Conservation (phyloP, 2,329 filamentous ascomycete species). For the Pseudocercospora musae region DNA sequence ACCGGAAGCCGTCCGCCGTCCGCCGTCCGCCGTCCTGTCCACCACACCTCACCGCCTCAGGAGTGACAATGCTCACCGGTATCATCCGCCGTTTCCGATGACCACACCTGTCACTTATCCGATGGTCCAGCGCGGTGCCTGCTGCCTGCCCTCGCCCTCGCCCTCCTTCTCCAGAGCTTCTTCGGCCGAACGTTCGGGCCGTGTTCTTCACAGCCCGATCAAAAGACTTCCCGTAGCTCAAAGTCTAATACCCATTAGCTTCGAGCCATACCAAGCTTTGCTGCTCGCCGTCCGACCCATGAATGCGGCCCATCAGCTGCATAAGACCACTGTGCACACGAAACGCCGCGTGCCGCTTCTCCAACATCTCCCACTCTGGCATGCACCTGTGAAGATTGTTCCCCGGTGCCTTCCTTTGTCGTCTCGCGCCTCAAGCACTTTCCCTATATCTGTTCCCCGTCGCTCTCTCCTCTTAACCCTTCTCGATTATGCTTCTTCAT, state of each 20-base stretch:
- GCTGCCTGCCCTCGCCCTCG: too few relatives aligned
- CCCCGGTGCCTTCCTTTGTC: constrained; percentile 1
- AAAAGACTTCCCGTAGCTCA: neutral
- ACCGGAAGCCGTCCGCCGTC: neutral
- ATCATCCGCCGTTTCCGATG: neutral
- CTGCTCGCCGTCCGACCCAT: constrained; percentile 11
- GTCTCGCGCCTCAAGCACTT: neutral
- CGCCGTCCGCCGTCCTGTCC: neutral
- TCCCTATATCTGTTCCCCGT: constrained; percentile 2
- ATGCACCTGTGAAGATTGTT: neutral
- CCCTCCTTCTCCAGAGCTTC: neutral
- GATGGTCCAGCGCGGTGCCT: neutral
- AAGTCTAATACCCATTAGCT: constrained; percentile 12
- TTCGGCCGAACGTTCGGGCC: neutral
- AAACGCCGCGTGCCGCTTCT: constrained; percentile 9
- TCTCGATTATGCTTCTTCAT: neutral
- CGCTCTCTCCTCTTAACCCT: neutral
- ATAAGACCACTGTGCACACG: constrained; percentile 4
- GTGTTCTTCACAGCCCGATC: neutral
- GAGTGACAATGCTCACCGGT: neutral
- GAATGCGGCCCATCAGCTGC: constrained; percentile 5
- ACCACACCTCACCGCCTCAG: neutral
- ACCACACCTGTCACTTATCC: too few relatives aligned
- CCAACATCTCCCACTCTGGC: constrained; percentile 2
- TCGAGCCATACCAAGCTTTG: constrained; percentile 13